phyloP scores from a whole-genome alignment of 2,329 filamentous ascomycete species.

The Torrubiella hemipterigena region DNA sequence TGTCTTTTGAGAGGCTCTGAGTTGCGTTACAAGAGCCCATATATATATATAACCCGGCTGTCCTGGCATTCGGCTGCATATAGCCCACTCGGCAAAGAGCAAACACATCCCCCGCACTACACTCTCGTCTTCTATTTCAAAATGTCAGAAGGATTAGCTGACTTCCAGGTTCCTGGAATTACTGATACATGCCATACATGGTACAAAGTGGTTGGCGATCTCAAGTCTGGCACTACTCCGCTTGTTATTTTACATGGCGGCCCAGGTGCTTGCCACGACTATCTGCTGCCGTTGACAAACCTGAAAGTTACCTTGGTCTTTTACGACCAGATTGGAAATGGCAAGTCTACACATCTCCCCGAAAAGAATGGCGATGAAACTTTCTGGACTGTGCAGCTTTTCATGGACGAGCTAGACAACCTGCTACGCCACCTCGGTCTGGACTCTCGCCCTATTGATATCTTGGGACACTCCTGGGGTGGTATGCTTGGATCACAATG shows the following conservation, averaged over 20 bases:
- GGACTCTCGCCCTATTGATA: constrained; percentile 18
- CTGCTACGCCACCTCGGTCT: constrained; percentile 28
- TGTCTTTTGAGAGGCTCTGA: too few species aligned
- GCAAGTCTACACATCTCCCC: constrained; percentile 32
- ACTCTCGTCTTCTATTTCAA: too few species aligned
- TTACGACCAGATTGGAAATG: constrained; percentile 43
- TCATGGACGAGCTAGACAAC: constrained; percentile 15
- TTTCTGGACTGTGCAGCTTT: background rate
- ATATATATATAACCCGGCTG: too few species aligned
- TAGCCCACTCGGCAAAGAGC: too few species aligned
- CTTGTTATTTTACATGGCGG: constrained; percentile 24
- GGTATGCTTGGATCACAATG: constrained; percentile 34
- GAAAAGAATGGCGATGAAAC: constrained; percentile 6
- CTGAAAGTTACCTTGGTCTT: constrained; percentile 24
- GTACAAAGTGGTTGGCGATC: background rate
- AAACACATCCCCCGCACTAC: too few species aligned
- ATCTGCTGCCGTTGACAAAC: constrained; percentile 24
- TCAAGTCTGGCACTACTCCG: background rate
- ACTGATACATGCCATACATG: background rate
- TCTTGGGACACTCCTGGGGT: constrained; percentile 40
- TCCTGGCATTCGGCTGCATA: too few species aligned
- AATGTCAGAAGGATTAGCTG: background rate
- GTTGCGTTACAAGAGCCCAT: too few species aligned
- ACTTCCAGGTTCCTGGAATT: background rate
- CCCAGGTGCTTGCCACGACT: constrained; percentile 32